Evolutionary conservation across 1,284 basidiomycete genomes (phyloP), one percentile per base, ranked within the genome.

Genomic region (Puccinia polysora): DNA sequence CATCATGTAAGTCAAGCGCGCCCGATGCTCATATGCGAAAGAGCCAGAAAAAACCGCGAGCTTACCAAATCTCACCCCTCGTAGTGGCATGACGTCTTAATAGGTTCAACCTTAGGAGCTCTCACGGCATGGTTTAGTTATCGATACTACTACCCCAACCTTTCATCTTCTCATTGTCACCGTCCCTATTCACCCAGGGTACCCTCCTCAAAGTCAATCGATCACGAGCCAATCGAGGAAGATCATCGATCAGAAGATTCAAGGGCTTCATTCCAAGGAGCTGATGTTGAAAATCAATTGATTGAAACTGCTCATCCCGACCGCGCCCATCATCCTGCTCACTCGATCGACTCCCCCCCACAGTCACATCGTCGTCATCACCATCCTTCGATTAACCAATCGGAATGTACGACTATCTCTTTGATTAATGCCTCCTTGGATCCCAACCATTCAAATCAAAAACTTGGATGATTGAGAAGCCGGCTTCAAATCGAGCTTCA

Each of bases 21-120:
- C 49, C 65, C n/a, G 18, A 7, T n/a, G 23, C 43, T 23, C 18
- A 23, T 52, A 28, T n/a, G n/a, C n/a, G n/a, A n/a, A n/a, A 20
- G n/a, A 86, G 91, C 34, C 91, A 89, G 0, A 90, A 90, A 88
- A 90, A 93, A 80, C 89, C 89, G 76, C 85, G 90, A 73, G 90
- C 89, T 89, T 78, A 76, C 86, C 82, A 45, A 25, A 23, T 52
- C n/a, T 25, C 40, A 30, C 53, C 25, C 25, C 23, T 23, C 10
- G 43, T 32, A 91, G 79, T 92, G 90, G 88, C 86, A 90, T 50
- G 91, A 97, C 77, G 88, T 96, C 50, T 80, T 92, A 5, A 85
- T 90, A 2, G 93, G 94, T 20, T 86, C 87, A 2, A 67, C 88
- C 38, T 82, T 96, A 12, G 94, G 93, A 14, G 81, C 89, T 15